These are phyloP conservation scores for Prillingera fragicola DNA, from an alignment of 1,284 basidiomycete species.

Conservation along the genomic window DNA sequence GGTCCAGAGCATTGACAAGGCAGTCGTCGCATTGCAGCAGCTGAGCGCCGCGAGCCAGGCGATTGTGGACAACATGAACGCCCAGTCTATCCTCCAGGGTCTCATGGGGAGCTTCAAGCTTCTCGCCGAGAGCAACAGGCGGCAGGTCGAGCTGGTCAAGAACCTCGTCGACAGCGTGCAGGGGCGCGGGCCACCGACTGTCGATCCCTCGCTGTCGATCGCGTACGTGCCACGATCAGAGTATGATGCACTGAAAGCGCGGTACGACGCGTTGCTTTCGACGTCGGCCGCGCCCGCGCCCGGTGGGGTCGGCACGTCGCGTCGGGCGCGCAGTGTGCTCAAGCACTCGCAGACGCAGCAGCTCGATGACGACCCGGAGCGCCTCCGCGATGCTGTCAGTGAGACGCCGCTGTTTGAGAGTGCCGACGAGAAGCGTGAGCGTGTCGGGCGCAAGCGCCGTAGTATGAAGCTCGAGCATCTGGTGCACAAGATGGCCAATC, in stretches of 20 bases:
- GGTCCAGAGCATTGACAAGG: constrained; percentile 18
- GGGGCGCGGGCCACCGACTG: constrained; percentile 6
- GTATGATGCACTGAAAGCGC: constrained; percentile 36
- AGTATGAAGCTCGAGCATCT: constrained; percentile 46
- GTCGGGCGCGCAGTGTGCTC: not conserved
- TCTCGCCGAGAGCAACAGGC: constrained; percentile 30
- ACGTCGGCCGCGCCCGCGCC: constrained; percentile 7
- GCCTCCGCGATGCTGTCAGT: not conserved
- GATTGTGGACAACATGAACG: constrained; percentile 31
- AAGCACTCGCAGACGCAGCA: not conserved
- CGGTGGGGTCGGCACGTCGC: not conserved
- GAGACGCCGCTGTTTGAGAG: constrained; percentile 7
- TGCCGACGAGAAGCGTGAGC: not conserved
- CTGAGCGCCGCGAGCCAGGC: constrained; percentile 20
- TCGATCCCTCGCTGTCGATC: constrained; percentile 11
- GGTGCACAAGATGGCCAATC: constrained; percentile 44
- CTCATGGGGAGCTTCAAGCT: constrained; percentile 30
- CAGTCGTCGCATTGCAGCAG: constrained; percentile 22
- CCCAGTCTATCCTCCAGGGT: constrained; percentile 23
- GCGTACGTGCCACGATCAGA: constrained; percentile 28
- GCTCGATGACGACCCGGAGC: not conserved
- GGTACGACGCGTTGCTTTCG: constrained; percentile 30
- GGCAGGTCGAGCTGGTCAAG: constrained; percentile 31
- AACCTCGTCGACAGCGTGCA: constrained; percentile 18
- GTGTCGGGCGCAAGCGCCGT: constrained; percentile 29